These are phyloP conservation scores for Fusarium kyushuense DNA, from an alignment of 2,329 filamentous ascomycete species.

Conservation along the genomic window DNA sequence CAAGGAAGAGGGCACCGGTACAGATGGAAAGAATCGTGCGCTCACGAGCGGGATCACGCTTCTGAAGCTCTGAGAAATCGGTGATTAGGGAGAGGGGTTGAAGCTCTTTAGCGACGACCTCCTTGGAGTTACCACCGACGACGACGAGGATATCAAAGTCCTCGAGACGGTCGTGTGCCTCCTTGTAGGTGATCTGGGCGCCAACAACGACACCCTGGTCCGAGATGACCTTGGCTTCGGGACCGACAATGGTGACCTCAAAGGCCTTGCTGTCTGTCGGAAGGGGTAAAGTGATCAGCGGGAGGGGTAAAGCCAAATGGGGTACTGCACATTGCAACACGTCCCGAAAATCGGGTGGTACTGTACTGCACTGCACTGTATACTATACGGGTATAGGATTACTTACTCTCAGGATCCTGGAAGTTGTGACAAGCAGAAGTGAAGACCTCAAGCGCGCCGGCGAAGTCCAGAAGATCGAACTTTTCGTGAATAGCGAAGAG, in stretches of 20 bases:
- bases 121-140: slow-evolving; percentile 75
- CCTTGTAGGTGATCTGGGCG: slow-evolving; percentile 81
- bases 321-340: no score
- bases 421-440: slow-evolving; percentile 64
- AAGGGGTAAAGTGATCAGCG: slow-evolving; percentile 41
- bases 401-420: slow-evolving; percentile 64
- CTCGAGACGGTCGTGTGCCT: slow-evolving; percentile 78
- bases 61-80: slow-evolving; percentile 82
- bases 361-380: not conserved
- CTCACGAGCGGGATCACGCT: slow-evolving; percentile 82
- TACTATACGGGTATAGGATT: not conserved
- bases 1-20: slow-evolving; percentile 82
- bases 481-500: slow-evolving; percentile 71
- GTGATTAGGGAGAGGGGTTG: slow-evolving; percentile 79
- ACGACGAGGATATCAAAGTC: slow-evolving; percentile 86
- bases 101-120: slow-evolving; percentile 73
- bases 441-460: slow-evolving; percentile 66
- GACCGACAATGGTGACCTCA: slow-evolving; percentile 66
- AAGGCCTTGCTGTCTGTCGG: slow-evolving; percentile 67
- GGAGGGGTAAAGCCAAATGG: slow-evolving; percentile 38
- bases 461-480: slow-evolving; percentile 70
- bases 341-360: no score
- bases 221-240: slow-evolving; percentile 67
- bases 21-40: slow-evolving; percentile 84
- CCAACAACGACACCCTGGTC: slow-evolving; percentile 76